phyloP scores from a whole-genome alignment of 2,329 filamentous ascomycete genomes.

The Ceratocystis lukuohia region DNA sequence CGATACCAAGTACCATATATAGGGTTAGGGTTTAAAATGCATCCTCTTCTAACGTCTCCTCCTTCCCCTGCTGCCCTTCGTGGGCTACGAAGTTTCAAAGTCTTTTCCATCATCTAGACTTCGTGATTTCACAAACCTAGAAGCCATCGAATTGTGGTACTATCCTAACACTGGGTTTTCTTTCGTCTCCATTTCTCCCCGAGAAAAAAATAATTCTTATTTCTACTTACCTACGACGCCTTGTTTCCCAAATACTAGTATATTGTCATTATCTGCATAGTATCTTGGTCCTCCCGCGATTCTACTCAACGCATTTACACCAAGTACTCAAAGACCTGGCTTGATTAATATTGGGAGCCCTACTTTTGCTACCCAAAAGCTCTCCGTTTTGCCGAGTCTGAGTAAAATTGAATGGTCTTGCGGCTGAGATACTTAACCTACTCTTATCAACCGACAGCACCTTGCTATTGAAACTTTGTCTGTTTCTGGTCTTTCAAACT shows the following conservation, averaged over 20 bases:
- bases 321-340: not conserved
- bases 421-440: not conserved
- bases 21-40: not conserved
- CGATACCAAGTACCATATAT: not conserved
- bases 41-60: slow-evolving; percentile 1
- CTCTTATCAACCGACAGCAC: not conserved
- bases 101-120: not conserved
- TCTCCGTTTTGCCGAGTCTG: not conserved
- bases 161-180: not conserved
- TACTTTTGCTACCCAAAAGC: not conserved
- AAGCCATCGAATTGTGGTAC: not conserved
- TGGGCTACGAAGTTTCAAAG: not conserved
- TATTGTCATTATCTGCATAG: not conserved
- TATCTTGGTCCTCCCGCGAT: not conserved
- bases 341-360: too few species aligned
- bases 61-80: not conserved
- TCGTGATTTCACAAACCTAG: not conserved
- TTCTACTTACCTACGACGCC: not conserved
- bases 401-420: not conserved
- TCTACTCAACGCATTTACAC: not conserved
- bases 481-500: not conserved
- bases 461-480: not conserved
- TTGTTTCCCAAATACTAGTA: not conserved
- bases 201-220: too few species aligned
- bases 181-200: not conserved